Evolutionary conservation across 2,329 filamentous ascomycete genomes (phyloP), one percentile per base, ranked within the genome.

Genomic region (Daldinia eschscholtzii): DNA sequence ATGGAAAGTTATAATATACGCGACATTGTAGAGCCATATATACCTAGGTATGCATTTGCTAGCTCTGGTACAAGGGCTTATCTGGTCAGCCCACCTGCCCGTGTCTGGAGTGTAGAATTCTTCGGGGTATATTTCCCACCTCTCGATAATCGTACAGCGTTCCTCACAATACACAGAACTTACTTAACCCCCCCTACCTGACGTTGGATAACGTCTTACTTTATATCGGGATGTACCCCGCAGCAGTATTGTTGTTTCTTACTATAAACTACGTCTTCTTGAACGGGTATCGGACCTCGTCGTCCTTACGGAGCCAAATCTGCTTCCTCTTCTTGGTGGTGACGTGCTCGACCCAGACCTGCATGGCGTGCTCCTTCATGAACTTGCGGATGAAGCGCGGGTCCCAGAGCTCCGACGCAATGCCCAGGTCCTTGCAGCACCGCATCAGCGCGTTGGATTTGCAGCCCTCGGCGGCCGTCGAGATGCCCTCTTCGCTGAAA

Each of bases 381-480:
- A 93, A 99, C 74, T 87, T 88, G 75, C 92, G 89, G 72, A 98
- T 93, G 83, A 92, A 99, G 62, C 92, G 85, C 39, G 96, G 96
- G 82, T 99, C 96, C 96, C 96, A 99, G 20, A 99, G 87, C 82
- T 99, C 96, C 72, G 92, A 94, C 1, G 93, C 96, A 72, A 99
- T 92, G 39, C 96, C 96, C 35, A 99, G 83, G 80, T 99, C 96
- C 84, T 99, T 99, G 85, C 96, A 98, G 87, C 95, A 98, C 65
- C 96, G 92, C 90, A 98, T 97, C 73, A 99, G 86, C 12, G 96
- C 96, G 79, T 99, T 99, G 70, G 94, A 97, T 82, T 98, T 98
- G 86, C 94, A 97, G 60, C 96, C 96, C 82, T 99, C 96, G 67
- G 94, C 94, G 7, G 96, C 94, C 1, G 94, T 97, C 28, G 96